A percentile compares a stretch with the other conserved stretches of the same genome.
These are phyloP conservation scores for Pseudocercospora macadamiae DNA, from an alignment of 2,329 filamentous ascomycete species.

Conservation along the genomic window DNA sequence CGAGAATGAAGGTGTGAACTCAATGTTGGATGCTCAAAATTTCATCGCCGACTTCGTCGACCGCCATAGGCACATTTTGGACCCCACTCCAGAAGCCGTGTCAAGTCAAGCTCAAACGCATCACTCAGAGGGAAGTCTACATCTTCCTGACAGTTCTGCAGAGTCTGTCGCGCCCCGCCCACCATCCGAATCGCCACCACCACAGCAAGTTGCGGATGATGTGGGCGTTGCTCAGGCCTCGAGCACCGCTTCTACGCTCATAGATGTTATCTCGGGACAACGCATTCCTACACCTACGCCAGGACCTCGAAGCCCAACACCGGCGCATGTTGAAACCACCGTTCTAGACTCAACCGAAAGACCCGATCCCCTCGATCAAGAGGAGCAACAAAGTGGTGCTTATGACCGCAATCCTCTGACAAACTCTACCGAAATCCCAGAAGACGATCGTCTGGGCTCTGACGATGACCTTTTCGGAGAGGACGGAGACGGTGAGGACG, in stretches of 20 bases:
- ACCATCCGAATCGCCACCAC: background rate
- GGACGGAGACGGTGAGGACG: background rate
- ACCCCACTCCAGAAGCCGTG: background rate
- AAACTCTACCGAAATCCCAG: background rate
- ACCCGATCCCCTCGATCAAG: background rate
- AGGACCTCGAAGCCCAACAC: background rate
- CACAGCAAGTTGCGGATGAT: background rate
- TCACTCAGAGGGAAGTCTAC: background rate
- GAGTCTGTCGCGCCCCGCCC: too few relatives aligned
- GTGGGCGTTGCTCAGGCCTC: too few relatives aligned
- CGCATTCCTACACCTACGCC: background rate
- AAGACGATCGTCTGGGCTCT: background rate
- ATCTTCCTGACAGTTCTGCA: background rate
- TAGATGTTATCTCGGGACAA: background rate
- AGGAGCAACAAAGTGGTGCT: background rate
- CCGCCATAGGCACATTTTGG: background rate
- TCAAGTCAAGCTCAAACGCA: background rate
- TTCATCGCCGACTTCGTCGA: background rate
- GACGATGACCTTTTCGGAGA: constrained; percentile 8
- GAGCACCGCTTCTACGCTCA: background rate
- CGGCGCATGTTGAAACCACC: background rate
- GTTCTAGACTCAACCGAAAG: background rate
- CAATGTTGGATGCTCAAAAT: background rate
- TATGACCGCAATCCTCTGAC: background rate
- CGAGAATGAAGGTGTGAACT: too few relatives aligned